phyloP scores from a whole-genome alignment of 2,329 filamentous ascomycete genomes.

The Microdochium trichocladiopsis region DNA sequence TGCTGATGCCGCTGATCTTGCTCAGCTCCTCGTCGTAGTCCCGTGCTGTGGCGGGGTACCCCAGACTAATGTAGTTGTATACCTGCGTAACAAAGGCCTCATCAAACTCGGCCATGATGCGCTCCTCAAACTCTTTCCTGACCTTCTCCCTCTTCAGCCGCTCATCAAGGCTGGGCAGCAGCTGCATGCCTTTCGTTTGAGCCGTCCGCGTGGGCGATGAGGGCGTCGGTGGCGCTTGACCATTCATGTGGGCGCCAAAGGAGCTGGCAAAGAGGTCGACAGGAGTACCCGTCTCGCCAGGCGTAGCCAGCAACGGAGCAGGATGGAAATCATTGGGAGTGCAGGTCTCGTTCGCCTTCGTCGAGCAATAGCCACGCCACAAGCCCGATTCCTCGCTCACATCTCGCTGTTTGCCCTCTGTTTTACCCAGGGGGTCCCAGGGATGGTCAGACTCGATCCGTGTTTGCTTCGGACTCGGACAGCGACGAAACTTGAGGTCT shows the following conservation, averaged over 20 bases:
- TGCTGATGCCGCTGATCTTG: slow-evolving; percentile 65
- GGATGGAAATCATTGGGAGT: slow-evolving; percentile 35
- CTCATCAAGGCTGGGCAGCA: slow-evolving; percentile 45
- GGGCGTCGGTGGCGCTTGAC: slow-evolving; percentile 17
- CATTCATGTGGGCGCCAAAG: slow-evolving; percentile 28
- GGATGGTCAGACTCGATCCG: slow-evolving; percentile 74
- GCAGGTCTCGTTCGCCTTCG: slow-evolving; percentile 25
- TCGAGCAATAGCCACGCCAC: slow-evolving; percentile 68
- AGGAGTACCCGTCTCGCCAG: slow-evolving; percentile 31
- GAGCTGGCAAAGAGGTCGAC: slow-evolving; percentile 35
- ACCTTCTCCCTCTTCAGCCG: slow-evolving; percentile 41
- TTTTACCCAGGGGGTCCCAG: slow-evolving; percentile 31
- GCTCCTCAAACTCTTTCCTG: slow-evolving; percentile 41
- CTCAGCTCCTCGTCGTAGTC: slow-evolving; percentile 79
- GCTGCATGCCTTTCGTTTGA: slow-evolving; percentile 36
- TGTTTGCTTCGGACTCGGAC: slow-evolving; percentile 75
- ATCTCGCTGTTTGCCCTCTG: slow-evolving; percentile 44
- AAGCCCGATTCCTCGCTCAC: slow-evolving; percentile 56
- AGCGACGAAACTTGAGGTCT: slow-evolving; percentile 75
- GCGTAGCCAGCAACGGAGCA: slow-evolving; percentile 44
- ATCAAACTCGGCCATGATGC: slow-evolving; percentile 61
- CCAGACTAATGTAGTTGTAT: slow-evolving; percentile 92
- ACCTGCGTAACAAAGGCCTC: slow-evolving; percentile 89
- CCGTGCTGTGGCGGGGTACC: slow-evolving; percentile 79
- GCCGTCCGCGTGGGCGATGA: slow-evolving; percentile 13